Percentiles rank a stretch among this genome's conserved stretches.
These are phyloP conservation scores for Helminthosporium solani DNA, from an alignment of 2,329 filamentous ascomycete species.

Conservation along the genomic window DNA sequence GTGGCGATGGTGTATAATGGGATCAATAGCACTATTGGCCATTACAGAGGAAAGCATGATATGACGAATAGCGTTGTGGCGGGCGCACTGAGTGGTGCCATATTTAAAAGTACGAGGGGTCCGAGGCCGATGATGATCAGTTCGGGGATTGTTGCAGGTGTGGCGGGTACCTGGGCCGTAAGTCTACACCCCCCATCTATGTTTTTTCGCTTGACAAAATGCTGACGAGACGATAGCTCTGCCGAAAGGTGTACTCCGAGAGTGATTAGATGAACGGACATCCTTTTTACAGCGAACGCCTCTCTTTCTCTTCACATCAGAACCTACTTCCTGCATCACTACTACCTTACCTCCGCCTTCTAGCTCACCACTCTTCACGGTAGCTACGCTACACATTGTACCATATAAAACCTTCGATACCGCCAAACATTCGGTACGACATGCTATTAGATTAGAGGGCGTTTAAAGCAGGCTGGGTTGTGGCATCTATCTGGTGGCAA, in stretches of 20 bases:
- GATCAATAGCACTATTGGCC: slow-evolving; percentile 45
- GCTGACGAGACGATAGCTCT: slow-evolving; percentile 18
- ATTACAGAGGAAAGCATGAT: slow-evolving; percentile 56
- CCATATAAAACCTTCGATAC: slow-evolving; percentile 7
- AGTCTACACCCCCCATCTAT: slow-evolving; percentile 5
- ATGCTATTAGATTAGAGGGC: neutral
- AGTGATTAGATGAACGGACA: slow-evolving; percentile 13
- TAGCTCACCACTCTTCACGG: slow-evolving; percentile 14
- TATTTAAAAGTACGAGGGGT: slow-evolving; percentile 96
- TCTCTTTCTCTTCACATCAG: slow-evolving; percentile 4
- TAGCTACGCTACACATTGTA: slow-evolving; percentile 9
- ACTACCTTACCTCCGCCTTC: slow-evolving; percentile 3
- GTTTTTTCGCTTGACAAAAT: neutral
- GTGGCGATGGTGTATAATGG: slow-evolving; percentile 96
- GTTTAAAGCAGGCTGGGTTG: neutral
- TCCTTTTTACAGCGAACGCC: neutral
- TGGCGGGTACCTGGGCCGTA: slow-evolving; percentile 89
- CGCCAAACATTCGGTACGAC: neutral
- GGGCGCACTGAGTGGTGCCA: slow-evolving; percentile 82
- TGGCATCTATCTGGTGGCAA: neutral
- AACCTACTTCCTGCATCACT: slow-evolving; percentile 10
- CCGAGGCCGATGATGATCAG: slow-evolving; percentile 92
- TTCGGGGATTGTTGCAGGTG: slow-evolving; percentile 79
- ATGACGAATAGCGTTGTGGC: slow-evolving; percentile 83
- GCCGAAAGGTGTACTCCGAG: slow-evolving; percentile 25